Conservation (phyloP, 257 asterid genomes). For the Penstemon davidsonii region DNA sequence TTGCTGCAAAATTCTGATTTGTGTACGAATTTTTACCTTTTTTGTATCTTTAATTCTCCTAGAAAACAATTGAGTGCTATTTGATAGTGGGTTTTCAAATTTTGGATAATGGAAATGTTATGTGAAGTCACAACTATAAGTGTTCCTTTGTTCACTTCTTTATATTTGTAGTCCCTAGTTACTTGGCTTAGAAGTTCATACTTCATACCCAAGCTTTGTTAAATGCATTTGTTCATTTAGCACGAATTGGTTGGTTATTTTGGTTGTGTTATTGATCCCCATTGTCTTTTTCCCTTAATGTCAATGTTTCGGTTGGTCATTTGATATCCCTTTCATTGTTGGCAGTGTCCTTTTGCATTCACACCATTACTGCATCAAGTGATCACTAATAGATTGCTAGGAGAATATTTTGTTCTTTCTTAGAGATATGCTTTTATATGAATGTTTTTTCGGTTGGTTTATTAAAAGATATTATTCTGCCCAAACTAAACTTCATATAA, state of each 20-base stretch:
- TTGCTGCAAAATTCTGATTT: slow-evolving; percentile 33
- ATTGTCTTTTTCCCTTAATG: background rate
- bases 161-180: background rate
- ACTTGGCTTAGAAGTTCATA: background rate
- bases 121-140: slow-evolving; percentile 6
- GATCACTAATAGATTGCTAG: no score
- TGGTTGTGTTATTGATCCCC: background rate
- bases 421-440: no score
- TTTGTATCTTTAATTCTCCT: slow-evolving; percentile 16
- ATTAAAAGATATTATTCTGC: no score
- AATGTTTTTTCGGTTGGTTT: no score
- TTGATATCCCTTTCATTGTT: background rate
- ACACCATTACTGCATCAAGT: background rate
- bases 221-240: background rate
- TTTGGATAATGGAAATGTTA: slow-evolving; percentile 29
- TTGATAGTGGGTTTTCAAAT: slow-evolving; percentile 21
- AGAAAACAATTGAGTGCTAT: slow-evolving; percentile 30
- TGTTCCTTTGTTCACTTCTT: background rate
- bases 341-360: background rate
- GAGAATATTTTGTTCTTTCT: no score
- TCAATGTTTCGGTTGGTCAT: background rate
- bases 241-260: background rate
- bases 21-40: slow-evolving; percentile 31
- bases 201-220: background rate
- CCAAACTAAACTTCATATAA: no score